Percentiles rank a stretch among this genome's conserved stretches.
Conservation (phyloP, 352 stramenopile species). For the Globisporangium ultimum region DNA sequence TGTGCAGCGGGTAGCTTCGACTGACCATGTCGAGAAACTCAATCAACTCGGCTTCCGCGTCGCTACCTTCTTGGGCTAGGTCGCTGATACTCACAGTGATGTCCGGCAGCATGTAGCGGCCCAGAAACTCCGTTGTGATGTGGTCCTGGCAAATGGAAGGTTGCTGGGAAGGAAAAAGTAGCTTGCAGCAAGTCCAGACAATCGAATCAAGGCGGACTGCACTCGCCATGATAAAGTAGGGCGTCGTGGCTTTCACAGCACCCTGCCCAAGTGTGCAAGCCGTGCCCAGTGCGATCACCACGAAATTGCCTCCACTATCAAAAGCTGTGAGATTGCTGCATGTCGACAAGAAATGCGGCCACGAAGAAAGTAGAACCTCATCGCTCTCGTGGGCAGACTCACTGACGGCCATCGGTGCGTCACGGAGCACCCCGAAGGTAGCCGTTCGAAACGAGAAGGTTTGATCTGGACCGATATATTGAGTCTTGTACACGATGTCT, state of each 20-base stretch:
- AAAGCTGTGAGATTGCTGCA: constrained; percentile 17
- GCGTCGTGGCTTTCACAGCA: background rate
- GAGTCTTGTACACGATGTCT: constrained; percentile 11
- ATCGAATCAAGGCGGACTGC: constrained; percentile 18
- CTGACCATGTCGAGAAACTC: constrained; percentile 19
- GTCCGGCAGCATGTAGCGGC: constrained; percentile 16
- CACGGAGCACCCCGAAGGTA: constrained; percentile 3
- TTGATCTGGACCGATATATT: constrained; percentile 1
- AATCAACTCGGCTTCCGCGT: constrained; percentile 17
- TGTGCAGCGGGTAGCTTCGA: constrained; percentile 16
- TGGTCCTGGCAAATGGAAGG: constrained; percentile 19
- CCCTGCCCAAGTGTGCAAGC: constrained; percentile 17
- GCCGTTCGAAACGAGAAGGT: constrained; percentile 10
- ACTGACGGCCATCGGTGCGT: background rate
- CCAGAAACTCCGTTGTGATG: constrained; percentile 19
- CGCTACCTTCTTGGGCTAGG: constrained; percentile 5
- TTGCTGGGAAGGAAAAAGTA: constrained; percentile 17
- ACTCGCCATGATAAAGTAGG: constrained; percentile 18
- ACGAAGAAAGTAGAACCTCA: constrained; percentile 10
- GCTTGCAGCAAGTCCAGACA: constrained; percentile 21
- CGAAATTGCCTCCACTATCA: constrained; percentile 13
- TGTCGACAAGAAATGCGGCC: constrained; percentile 17
- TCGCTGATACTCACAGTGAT: constrained; percentile 7
- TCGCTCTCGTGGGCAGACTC: background rate
- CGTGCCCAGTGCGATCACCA: constrained; percentile 14